Evolutionary conservation across 352 stramenopile genomes (phyloP), one percentile per base, ranked within the genome.

Genomic region (Pythium utonaiense): DNA sequence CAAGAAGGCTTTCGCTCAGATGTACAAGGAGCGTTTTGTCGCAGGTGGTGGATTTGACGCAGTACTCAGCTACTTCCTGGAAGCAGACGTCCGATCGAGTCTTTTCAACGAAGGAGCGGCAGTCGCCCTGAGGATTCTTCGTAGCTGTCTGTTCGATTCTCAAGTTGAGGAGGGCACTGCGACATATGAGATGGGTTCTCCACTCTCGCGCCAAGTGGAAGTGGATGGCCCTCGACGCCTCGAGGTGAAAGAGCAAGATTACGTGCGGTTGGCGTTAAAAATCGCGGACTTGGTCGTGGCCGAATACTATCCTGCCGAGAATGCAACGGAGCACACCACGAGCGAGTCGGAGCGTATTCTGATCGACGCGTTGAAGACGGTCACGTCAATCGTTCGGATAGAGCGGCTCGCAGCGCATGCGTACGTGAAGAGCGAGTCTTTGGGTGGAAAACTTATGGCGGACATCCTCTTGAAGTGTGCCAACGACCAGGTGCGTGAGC

Each of bases 71-170:
- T 93, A 92, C 55, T 94, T 96, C 67, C 77, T 94, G 40, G 71
- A 68, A 34, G 72, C 79, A 8, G 83, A 85, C 47, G 87, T 91
- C 31, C 74, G 83, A 33, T 71, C 80, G 17, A 83, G 70, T 38
- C 84, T 81, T 3, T 93, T 91, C 41, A 92, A 95, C 61, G 85
- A 96, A 81, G 85, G 85, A 31, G 79, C 80, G 40, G 87, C 86
- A 3, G 84, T 95, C 3, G 83, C 85, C 38, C 68, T 96, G 45
- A 78, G 85, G 30, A 91, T 96, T 36, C 55, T 96, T 42, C 92
- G 91, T 49, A 92, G 88, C 56, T 93, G 83, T 44, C 64, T 93
- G 48, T 93, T 96, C 48, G 80, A 83, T 34, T 52, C 42, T 21
- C 49, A 44, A n/a, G 53, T 63, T 34, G 70, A 69, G 52, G 73